phyloP scores from a whole-genome alignment of 192 early-diverging fungal species.

The Backusella psychrophila region DNA sequence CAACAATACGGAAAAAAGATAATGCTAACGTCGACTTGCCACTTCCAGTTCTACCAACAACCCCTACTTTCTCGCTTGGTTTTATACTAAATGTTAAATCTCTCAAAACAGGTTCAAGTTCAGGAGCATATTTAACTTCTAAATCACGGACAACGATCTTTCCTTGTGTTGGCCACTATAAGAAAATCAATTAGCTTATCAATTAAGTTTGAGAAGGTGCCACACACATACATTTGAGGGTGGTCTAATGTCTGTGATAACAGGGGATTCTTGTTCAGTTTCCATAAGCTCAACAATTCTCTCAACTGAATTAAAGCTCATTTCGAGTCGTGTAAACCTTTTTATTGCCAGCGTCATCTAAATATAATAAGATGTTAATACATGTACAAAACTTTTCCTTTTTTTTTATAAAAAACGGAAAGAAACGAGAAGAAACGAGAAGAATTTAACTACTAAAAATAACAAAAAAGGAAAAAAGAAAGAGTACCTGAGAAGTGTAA shows the following conservation, averaged over 20 bases:
- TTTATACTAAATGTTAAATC: conserved; percentile 64
- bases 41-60: conserved; percentile 89
- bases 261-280: conserved; percentile 75
- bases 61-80: conserved; percentile 80
- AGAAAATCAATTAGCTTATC: not conserved
- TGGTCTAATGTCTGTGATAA: conserved; percentile 48
- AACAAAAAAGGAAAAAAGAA: conserved; percentile 10
- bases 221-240: conserved; percentile 43
- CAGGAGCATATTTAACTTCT: conserved; percentile 73
- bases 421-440: conserved; percentile 45
- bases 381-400: conserved; percentile 58
- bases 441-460: conserved; percentile 28
- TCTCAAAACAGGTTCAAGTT: conserved; percentile 70
- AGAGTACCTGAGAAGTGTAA: conserved; percentile 61
- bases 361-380: conserved; percentile 54
- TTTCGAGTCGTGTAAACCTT: conserved; percentile 71
- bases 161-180: conserved; percentile 74
- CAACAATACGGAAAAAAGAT: conserved; percentile 79
- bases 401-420: not conserved
- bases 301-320: conserved; percentile 85
- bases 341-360: conserved; percentile 63
- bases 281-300: conserved; percentile 78
- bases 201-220: not conserved
- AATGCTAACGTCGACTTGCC: conserved; percentile 82
- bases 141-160: conserved; percentile 69